Percentiles rank a stretch among this genome's conserved stretches.
Evolutionary conservation across 768 basidiomycete genomes (phyloP).

Genomic region (Termitomyces sp.): DNA sequence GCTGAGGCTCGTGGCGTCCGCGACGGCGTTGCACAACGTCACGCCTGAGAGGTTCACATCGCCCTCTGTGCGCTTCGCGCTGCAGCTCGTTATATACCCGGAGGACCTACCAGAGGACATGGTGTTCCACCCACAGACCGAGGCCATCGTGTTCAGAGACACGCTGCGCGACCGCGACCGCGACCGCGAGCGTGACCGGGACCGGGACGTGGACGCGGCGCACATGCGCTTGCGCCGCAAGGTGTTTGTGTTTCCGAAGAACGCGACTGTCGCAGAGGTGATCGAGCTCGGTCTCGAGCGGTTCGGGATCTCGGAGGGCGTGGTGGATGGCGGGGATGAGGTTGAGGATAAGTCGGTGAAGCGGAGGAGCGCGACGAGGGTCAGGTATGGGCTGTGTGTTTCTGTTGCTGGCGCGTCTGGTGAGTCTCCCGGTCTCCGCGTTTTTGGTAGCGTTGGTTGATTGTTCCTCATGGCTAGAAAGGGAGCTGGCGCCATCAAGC

Average conservation of each 20-base stretch:
- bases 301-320: slow-evolving; percentile 95
- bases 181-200: too few relatives aligned
- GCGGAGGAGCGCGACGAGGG: slow-evolving; percentile 68
- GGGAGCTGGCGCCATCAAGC: slow-evolving; percentile 71
- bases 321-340: slow-evolving; percentile 97
- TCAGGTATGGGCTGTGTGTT: slow-evolving; percentile 77
- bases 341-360: slow-evolving; percentile 89
- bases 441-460: too few relatives aligned
- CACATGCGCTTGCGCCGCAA: slow-evolving; percentile 65
- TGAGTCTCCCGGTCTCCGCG: too few relatives aligned
- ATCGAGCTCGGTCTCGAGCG: slow-evolving; percentile 89
- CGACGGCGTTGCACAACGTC: slow-evolving; percentile 39
- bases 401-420: slow-evolving; percentile 35
- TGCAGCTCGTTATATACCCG: slow-evolving; percentile 84
- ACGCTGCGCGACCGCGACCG: slow-evolving; percentile 64
- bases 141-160: slow-evolving; percentile 88
- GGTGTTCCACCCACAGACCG: slow-evolving; percentile 88
- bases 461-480: too few relatives aligned
- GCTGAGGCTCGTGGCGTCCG: slow-evolving; percentile 33
- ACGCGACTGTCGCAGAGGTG: slow-evolving; percentile 93
- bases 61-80: slow-evolving; percentile 76
- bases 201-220: slow-evolving; percentile 41
- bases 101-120: slow-evolving; percentile 92
- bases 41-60: slow-evolving; percentile 73
- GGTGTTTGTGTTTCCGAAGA: slow-evolving; percentile 89